Base-by-base conservation (phyloP, 2,329 filamentous ascomycete species). In the Colletotrichum tropicicola region DNA sequence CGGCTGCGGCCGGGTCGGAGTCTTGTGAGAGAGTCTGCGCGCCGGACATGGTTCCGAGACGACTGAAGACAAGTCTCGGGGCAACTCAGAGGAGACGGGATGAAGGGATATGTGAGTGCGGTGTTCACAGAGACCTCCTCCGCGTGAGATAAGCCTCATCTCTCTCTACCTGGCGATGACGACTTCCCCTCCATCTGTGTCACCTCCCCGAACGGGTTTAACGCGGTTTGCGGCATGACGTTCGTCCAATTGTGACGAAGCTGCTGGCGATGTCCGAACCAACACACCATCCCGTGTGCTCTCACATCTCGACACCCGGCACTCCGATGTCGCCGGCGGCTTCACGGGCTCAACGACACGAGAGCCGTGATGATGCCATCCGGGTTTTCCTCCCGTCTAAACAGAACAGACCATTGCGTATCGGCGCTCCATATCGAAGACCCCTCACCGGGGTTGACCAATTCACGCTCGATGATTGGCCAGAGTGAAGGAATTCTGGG, bases 351-450 rank as follows among this genome's bases (percentile, higher is more conserved):
- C 19, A 35, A 55, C 37, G 8, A n/a, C 37, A 13, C 25, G 10
- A 21, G 21, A 55, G 39, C 27, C 17, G 23, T 12, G 32, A 58
- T 41, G 55, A 51, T 44, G 27, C 23, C 10, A 58, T 30, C 43
- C 61, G 47, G 57, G 57, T 61, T 51, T 45, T 55, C 13, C n/a
- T 5, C 17, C 10, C 44, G 51, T 28, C 30, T 13, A 19, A 15
- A 47, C 49, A 17, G 21, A 17, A n/a, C 25, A 65, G 52, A 39
- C 28, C 32, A 61, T 61, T 65, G 61, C 61, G 61, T 65, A 61
- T 28, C 61, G 37, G 6, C 19, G 5, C 17, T 51, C 30, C 54
- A 48, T 57, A 57, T 47, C 43, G 17, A 48, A 37, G 27, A 49
- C 25, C 30, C 25, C 43, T 19, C 21, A 25, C 48, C 41, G 44